Base-by-base conservation (phyloP, 2,329 filamentous ascomycete genomes). In the Teratosphaeria nubilosa region DNA sequence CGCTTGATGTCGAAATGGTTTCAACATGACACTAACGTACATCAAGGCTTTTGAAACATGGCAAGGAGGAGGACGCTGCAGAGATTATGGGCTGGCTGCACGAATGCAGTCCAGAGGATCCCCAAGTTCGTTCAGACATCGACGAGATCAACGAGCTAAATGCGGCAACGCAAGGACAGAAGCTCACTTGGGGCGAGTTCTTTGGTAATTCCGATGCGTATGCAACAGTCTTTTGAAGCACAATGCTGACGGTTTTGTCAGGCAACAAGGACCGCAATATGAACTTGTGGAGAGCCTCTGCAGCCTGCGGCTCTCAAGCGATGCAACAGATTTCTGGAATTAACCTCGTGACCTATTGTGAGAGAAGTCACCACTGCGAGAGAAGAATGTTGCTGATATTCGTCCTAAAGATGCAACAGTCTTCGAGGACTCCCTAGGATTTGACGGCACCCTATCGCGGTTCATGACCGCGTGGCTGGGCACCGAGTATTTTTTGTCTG, bases 11-110 rank as follows among this genome's bases (percentile, higher is more conserved):
- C 9, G n/a, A 22, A 16, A 48, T 48, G 16, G 3, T 9, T 5
- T 22, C 0, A 6, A n/a, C 2, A 48, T 11, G n/a, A 22, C 4
- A 2, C 41, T 22, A 22, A 48, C 10, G 41, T n/a, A 14, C 20
- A 22, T 48, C 41, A 48, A 48, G 41, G 41, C 64, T 73, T 34
- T 65, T 69, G 25, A 58, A 72, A 34, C 66, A 66, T 20, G 69
- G 66, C 45, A 63, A 66, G 34, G 65, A 70, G 56, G 59, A 75
- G 3, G 69, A 68, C 32, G 71, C 71, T 2, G 52, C 69, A 13
- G 63, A 68, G 24, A 67, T 70, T 10, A 62, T 73, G 1, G 65
- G 64, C 11, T 67, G 66, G 1, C 63, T 72, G 13, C 72, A 76
- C 30, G 66, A 71, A 16, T 34, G 41, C 20, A 48, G 20, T n/a